Base-by-base conservation (phyloP, 768 basidiomycete genomes). In the Macrolepiota albuminosa region DNA sequence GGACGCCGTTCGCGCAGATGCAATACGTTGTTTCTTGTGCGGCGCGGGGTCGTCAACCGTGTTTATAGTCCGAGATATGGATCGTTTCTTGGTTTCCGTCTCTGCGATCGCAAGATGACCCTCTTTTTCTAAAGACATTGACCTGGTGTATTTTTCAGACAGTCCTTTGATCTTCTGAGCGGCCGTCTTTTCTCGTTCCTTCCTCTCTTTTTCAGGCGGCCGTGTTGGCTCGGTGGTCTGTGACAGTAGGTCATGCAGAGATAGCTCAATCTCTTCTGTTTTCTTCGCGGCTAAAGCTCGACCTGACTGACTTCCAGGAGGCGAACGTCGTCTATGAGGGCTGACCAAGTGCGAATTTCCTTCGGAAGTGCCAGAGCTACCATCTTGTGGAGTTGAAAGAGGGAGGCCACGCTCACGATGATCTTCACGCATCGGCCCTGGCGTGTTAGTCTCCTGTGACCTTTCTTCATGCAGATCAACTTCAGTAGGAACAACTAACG, bases 301-400 rank as follows among this genome's bases (percentile, higher is more conserved):
- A 21, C 80, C 80, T 37, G 71, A 69, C 48, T 74, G 71, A 61
- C 80, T 81, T n/a, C 80, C 80, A 2, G 81, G 81, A 54, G 82
- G 79, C 39, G 79, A 77, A n/a, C 81, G 67, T 60, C 77, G 70
- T 24, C 74, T 73, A 24, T 68, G 63, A 42, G 72, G 71, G 63
- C 70, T 74, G 54, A 71, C 63, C 26, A 73, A 59, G 36, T 68
- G 57, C 68, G 70, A 26, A 56, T 53, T 49, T 68, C 70, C 29
- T 62, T 64, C 54, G 66, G 55, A 54, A 39, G 54, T 42, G 42
- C 49, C 47, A 21, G 29, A 29, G 29, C 18, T 33, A 4, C 42
- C 18, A 45, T 55, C 11, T 8, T 10, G 42, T 31, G 29, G 13
- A 24, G 40, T 26, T 16, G n/a, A 21, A 10, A 21, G 18, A 43